A percentile compares a stretch with the other conserved stretches of the same genome.
Conservation (phyloP, 441 rosid species). For the Populus hybrid region DNA sequence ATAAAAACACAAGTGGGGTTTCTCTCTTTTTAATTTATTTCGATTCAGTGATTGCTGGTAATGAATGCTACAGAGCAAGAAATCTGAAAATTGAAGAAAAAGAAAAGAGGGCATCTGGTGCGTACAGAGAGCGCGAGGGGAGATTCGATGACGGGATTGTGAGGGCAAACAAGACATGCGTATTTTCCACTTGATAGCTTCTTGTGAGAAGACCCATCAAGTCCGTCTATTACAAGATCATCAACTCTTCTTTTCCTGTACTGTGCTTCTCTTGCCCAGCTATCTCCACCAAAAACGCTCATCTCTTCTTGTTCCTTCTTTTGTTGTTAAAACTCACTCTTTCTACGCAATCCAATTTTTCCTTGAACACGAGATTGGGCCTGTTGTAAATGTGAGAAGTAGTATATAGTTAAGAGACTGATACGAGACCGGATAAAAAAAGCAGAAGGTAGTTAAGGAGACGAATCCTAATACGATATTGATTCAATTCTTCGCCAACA, state of each 20-base stretch:
- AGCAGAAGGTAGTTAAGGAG: too few relatives aligned
- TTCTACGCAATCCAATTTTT: too few relatives aligned
- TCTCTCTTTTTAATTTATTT: background rate
- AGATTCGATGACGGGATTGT: constrained; percentile 41
- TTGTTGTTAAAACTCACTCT: too few relatives aligned
- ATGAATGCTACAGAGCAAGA: background rate
- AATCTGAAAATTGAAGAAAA: background rate
- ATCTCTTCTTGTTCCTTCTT: constrained; percentile 7
- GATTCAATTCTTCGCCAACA: too few relatives aligned
- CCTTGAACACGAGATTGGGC: too few relatives aligned
- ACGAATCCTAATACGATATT: too few relatives aligned
- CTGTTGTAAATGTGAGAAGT: too few relatives aligned
- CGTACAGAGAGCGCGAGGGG: constrained; percentile 47
- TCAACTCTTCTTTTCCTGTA: constrained; percentile 37
- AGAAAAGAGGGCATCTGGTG: background rate
- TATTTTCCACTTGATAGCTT: constrained; percentile 42
- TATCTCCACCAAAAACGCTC: constrained; percentile 52
- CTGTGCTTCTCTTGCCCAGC: constrained; percentile 51
- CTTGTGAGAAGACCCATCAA: constrained; percentile 32
- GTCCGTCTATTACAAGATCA: constrained; percentile 26
- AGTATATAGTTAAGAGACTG: too few relatives aligned
- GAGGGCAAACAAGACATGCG: constrained; percentile 42
- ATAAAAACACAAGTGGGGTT: too few relatives aligned
- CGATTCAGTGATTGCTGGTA: background rate
- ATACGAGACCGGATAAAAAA: too few relatives aligned